Percentiles rank a stretch among this genome's conserved stretches.
phyloP scores from a whole-genome alignment of 2,329 filamentous ascomycete genomes.

The Fusarium zealandicum region DNA sequence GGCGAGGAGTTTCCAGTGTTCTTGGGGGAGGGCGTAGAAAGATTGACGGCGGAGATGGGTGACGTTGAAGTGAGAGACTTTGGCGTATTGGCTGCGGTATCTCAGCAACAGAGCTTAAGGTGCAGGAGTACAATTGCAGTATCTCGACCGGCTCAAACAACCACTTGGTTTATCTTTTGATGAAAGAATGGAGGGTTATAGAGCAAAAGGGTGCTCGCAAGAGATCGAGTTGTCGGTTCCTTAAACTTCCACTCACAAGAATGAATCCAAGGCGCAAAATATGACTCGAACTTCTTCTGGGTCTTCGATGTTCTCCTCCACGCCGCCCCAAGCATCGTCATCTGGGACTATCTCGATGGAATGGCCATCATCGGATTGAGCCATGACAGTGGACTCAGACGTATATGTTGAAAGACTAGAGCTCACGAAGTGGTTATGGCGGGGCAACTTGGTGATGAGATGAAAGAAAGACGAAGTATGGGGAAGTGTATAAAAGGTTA shows the following conservation, averaged over 20 bases:
- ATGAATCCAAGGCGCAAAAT: slow-evolving; percentile 85
- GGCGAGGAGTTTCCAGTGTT: slow-evolving; percentile 84
- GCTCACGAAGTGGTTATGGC: slow-evolving; percentile 25
- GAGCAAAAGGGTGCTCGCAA: too few relatives aligned
- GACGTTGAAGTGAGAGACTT: slow-evolving; percentile 84
- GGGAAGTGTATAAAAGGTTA: neutral
- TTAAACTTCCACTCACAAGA: slow-evolving; percentile 51
- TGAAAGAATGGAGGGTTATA: neutral
- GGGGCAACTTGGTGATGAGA: slow-evolving; percentile 9
- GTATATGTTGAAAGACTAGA: slow-evolving; percentile 7
- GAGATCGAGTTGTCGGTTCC: neutral
- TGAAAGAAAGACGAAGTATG: neutral
- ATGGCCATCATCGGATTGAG: slow-evolving; percentile 29
- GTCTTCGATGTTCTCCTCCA: slow-evolving; percentile 73
- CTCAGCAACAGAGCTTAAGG: slow-evolving; percentile 22
- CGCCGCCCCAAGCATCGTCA: slow-evolving; percentile 62
- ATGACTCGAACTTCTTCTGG: slow-evolving; percentile 83
- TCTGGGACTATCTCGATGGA: slow-evolving; percentile 40
- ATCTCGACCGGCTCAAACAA: too few relatives aligned
- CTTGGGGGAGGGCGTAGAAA: slow-evolving; percentile 87
- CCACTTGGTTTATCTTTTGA: too few relatives aligned
- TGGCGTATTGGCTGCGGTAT: slow-evolving; percentile 76
- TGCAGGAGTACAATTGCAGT: neutral
- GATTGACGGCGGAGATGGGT: slow-evolving; percentile 90
- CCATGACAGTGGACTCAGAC: slow-evolving; percentile 24